These are phyloP conservation scores for Chalaropsis thielavioides DNA, from an alignment of 2,329 filamentous ascomycete species.

Conservation along the genomic window DNA sequence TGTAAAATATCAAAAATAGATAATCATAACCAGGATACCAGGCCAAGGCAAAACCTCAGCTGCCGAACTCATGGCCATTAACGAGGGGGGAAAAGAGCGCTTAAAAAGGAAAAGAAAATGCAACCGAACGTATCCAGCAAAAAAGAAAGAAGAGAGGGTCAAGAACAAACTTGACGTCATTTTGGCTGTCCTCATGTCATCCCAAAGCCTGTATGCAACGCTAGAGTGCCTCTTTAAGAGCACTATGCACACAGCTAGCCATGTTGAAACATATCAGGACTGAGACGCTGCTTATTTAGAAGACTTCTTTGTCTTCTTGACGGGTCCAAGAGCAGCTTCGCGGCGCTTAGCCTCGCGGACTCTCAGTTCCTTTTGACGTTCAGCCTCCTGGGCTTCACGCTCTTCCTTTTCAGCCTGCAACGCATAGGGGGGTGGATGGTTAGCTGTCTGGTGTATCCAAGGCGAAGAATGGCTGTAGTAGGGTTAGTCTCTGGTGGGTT, in stretches of 20 bases:
- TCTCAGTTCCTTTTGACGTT: slow-evolving; percentile 37
- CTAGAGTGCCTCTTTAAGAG: neutral
- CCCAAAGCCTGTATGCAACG: neutral
- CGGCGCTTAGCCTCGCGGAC: slow-evolving; percentile 42
- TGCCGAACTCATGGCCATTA: neutral
- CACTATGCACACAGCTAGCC: neutral
- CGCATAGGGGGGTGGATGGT: neutral
- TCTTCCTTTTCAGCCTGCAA: slow-evolving; percentile 46
- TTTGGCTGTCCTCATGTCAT: neutral
- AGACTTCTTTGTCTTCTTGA: slow-evolving; percentile 32
- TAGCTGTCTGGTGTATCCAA: neutral
- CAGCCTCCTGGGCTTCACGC: slow-evolving; percentile 36
- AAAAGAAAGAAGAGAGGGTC: neutral
- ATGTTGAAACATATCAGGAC: neutral
- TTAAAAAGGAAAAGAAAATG: neutral
- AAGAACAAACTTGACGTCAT: neutral
- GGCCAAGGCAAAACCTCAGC: neutral
- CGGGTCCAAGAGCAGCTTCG: slow-evolving; percentile 36
- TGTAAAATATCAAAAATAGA: neutral
- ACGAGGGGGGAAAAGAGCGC: neutral
- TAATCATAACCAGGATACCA: neutral
- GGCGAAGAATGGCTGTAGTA: neutral
- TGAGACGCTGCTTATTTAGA: slow-evolving; percentile 9
- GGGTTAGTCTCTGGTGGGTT: neutral
- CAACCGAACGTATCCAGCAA: neutral